Base-by-base conservation (phyloP, 1,284 basidiomycete genomes). In the Cutaneotrichosporon cyanovorans region DNA sequence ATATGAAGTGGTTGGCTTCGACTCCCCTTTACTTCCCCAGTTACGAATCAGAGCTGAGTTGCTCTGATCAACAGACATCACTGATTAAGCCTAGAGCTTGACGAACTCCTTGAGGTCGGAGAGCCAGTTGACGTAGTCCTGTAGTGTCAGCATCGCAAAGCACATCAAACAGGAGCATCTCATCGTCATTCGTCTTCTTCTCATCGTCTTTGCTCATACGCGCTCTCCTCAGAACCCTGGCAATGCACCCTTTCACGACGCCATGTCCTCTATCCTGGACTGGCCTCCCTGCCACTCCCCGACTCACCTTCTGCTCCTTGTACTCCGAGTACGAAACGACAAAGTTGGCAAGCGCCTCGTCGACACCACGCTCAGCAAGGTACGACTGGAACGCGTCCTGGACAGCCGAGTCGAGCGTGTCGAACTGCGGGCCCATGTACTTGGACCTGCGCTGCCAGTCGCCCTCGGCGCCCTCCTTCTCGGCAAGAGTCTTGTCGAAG, bases 401-500 rank as follows among this genome's bases (percentile, higher is more conserved):
- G 10, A 98, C 80, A 6, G 72, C 69, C 28, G 84, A 77, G 66
- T 97, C 93, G 39, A 97, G 81, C 43, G 90, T 87, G 52, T 93
- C 88, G 64, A 96, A 97, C 80, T 74, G 74, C 45, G 92, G 92
- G 3, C 92, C 92, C 66, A 95, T 82, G 77, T 95, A 97, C 58
- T 85, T 74, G 9, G 86, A 88, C 36, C 91, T 80, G 43, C 92
- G 81, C 65, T 84, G 84, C 87, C 87, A 96, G 74, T 96, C 92
- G 12, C 85, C 85, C 56, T 96, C 90, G 7, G 87, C 83, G 18
- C 83, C 87, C 56, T 89, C 72, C 28, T 84, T 83, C 10, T 81
- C 84, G 14, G 84, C 91, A 30, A 88, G 61, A 57, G 89, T 84
- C 16, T 76, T 73, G 73, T 93, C 95, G 76, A 77, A 93, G 4